phyloP scores from a whole-genome alignment of 2,329 filamentous ascomycete species.

The Phialophora macrospora region DNA sequence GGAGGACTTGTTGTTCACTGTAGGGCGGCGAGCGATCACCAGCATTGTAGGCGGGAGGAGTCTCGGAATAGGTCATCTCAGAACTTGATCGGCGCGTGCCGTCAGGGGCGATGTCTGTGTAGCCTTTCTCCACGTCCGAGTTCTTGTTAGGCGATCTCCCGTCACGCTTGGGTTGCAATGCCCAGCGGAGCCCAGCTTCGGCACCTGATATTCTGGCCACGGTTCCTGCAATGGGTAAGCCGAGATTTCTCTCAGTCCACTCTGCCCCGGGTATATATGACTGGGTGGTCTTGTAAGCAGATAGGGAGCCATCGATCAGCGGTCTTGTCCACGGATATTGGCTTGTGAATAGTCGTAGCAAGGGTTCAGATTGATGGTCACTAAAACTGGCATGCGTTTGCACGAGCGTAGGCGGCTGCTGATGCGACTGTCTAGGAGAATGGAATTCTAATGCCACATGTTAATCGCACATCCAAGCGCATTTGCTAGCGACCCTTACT shows the following conservation, averaged over 20 bases:
- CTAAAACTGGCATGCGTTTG: slow-evolving; percentile 43
- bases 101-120: slow-evolving; percentile 26
- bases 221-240: slow-evolving; percentile 79
- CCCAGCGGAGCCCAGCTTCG: slow-evolving; percentile 84
- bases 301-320: slow-evolving; percentile 81
- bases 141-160: slow-evolving; percentile 22
- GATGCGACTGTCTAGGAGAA: slow-evolving; percentile 57
- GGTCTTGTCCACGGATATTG: slow-evolving; percentile 85
- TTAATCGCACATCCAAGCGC: slow-evolving; percentile 19
- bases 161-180: slow-evolving; percentile 60
- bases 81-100: slow-evolving; percentile 27
- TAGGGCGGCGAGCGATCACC: slow-evolving; percentile 47
- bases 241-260: slow-evolving; percentile 86
- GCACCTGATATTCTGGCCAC: slow-evolving; percentile 86
- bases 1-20: slow-evolving; percentile 32
- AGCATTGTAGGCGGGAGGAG: slow-evolving; percentile 82
- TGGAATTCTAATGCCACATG: slow-evolving; percentile 34
- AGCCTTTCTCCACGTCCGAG: slow-evolving; percentile 38
- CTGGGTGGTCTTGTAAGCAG: slow-evolving; percentile 84
- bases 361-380: slow-evolving; percentile 71
- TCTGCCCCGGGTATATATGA: slow-evolving; percentile 89
- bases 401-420: slow-evolving; percentile 53
- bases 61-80: slow-evolving; percentile 61
- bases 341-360: slow-evolving; percentile 83
- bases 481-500: slow-evolving; percentile 53